Percentiles rank a stretch among this genome's conserved stretches.
Conservation (phyloP, 305 asterid genomes). For the Stenogyne calaminthoides region DNA sequence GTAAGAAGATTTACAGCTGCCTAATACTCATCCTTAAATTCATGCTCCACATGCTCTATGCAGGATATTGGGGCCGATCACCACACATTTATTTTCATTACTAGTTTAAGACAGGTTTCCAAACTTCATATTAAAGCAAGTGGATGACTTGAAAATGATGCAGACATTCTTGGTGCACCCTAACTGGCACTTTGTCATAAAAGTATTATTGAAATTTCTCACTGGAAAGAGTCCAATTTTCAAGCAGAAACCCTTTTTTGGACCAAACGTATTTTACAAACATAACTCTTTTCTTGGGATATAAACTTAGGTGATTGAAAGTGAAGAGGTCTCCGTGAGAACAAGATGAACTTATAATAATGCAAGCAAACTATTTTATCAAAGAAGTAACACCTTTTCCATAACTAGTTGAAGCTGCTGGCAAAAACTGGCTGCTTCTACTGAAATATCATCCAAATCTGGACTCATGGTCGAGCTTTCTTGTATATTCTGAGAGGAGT, state of each 20-base stretch:
- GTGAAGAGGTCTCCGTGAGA: background rate
- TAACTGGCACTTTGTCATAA: background rate
- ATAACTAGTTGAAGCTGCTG: conserved; percentile 79
- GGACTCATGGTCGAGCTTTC: conserved; percentile 49
- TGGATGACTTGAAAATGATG: background rate
- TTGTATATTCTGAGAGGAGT: conserved; percentile 42
- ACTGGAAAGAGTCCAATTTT: background rate
- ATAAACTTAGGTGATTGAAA: background rate
- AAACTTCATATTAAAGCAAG: background rate
- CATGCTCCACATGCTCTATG: background rate
- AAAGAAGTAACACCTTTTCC: conserved; percentile 55
- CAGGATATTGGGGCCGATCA: background rate
- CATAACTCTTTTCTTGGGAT: background rate
- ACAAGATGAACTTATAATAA: background rate
- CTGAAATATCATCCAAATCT: conserved; percentile 55
- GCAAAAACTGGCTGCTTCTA: conserved; percentile 66
- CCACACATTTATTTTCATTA: background rate
- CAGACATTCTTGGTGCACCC: background rate
- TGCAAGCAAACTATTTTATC: background rate
- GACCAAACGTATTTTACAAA: background rate
- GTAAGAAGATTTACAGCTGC: background rate
- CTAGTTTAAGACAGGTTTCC: conserved; percentile 6
- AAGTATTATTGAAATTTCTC: background rate
- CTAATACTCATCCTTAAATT: background rate
- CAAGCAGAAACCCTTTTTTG: background rate